Evolutionary conservation across 441 rosid genomes (phyloP), one percentile per base, ranked within the genome.

Genomic region (Biscutella laevigata): DNA sequence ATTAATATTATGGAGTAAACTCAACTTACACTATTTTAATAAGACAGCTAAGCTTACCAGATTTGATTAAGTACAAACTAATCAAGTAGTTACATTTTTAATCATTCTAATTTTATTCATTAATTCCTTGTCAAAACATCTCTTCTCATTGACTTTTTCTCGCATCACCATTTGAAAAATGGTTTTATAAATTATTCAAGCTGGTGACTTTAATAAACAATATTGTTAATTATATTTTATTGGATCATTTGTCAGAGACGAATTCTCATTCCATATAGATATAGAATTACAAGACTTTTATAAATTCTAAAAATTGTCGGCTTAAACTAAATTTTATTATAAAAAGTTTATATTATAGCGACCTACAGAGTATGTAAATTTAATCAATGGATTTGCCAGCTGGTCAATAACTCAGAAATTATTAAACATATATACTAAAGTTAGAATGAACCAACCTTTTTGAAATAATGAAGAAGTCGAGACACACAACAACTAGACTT

Each of bases 401-500:
- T 22, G 19, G 11, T 0, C 35, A 11, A 14, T 16, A 28, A 8
- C 6, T 19, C n/a, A 22, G 2, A 11, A 6, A 21, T 42, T 11
- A n/a, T n/a, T n/a, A n/a, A n/a, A 26, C 29, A 7, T 33, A 11
- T 25, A 13, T n/a, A n/a, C n/a, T n/a, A n/a, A n/a, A n/a, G n/a
- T n/a, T n/a, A n/a, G n/a, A n/a, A n/a, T n/a, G n/a, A n/a, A 40
- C 21, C 15, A 34, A 46, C 56, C 37, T 30, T 39, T 46, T 54
- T 9, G 24, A 40, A 22, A 15, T 46, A 45, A 62, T 54, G 47
- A 44, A 44, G 28, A 62, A 20, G 15, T 45, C 16, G 33, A 28
- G 22, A 28, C 2, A 6, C 54, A 28, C 61, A 46, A 38, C 62
- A 54, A 46, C 68, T 22, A 16, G 6, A 37, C 67, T n/a, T 45